Conservation (phyloP, 1,284 basidiomycete species). For the Ustilago esculenta region DNA sequence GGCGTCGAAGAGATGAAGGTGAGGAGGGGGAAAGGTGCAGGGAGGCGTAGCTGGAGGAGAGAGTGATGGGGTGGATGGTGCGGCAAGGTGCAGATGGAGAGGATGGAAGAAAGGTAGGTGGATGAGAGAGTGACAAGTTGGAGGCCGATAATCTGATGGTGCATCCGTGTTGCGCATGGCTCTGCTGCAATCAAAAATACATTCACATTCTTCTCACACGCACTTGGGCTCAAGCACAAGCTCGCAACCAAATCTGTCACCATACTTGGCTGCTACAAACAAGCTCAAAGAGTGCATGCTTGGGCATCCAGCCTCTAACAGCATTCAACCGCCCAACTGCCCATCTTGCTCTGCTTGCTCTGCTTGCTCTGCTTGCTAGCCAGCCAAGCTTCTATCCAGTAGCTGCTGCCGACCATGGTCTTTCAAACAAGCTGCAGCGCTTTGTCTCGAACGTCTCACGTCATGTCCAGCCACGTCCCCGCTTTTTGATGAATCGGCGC, state of each 20-base stretch:
- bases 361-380: no score
- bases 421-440: no score
- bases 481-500: no score
- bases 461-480: no score
- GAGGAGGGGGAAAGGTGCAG: neutral
- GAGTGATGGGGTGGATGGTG: conserved; percentile 3
- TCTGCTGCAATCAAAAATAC: conserved; percentile 2
- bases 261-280: neutral
- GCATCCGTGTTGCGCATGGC: conserved; percentile 5
- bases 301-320: conserved; percentile 10
- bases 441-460: no score
- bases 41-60: neutral
- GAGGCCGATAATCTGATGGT: neutral
- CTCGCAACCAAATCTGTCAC: neutral
- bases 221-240: neutral
- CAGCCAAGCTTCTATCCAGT: no score
- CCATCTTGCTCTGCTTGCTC: neutral
- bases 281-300: conserved; percentile 12
- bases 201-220: neutral
- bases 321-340: no score
- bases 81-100: neutral
- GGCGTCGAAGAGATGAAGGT: conserved; percentile 11
- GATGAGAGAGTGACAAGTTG: neutral
- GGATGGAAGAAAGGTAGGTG: neutral
- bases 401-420: no score